Evolutionary conservation across 352 stramenopile genomes (phyloP), one percentile per base, ranked within the genome.

Genomic region (Pythium phragmiticola): DNA sequence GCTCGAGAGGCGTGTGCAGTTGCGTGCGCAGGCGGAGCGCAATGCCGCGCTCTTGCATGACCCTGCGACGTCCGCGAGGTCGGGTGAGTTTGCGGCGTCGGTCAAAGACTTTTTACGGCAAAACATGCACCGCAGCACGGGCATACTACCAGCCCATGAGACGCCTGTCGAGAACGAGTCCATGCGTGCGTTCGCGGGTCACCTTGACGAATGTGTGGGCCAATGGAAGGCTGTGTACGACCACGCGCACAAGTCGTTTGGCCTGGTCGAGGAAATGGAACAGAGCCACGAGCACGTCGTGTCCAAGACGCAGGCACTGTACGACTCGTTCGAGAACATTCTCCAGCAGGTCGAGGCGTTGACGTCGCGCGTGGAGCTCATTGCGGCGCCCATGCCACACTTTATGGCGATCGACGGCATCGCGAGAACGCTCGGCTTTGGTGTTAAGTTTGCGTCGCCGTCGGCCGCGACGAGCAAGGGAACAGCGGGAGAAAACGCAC

Each of bases 241-340:
- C 21, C 81, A 92, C 60, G 82, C 83, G 5, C 75, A 88, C 33
- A 58, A 82, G 23, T 84, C 82, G 19, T 76, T 90, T 26, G 77
- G 70, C 14, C 70, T 92, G 12, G 80, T 94, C 26, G 75, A 87
- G 16, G 82, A 92, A 43, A 92, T 94, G 86, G 86, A 94, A 57
- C 65, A 72, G n/a, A 88, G 80, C 66, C 86, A 94, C 69, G 79
- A 71, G 39, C 82, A 90, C 54, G 84, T 94, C 28, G 81, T 80
- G 23, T 66, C 74, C 57, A 88, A 89, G 72, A 94, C 86, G 3
- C 77, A 82, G 30, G 82, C 86, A 17, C 64, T 94, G 54, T 92
- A 92, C 57, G 75, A 86, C 57, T 86, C 71, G 58, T 94, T 94
- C 46, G 86, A 91, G 63, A 84, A 77, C 58, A 64, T 78, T 21